Evolutionary conservation across 2,329 filamentous ascomycete species (phyloP), one percentile per base, ranked within the genome.

Genomic region (Penicillium griseofulvum): DNA sequence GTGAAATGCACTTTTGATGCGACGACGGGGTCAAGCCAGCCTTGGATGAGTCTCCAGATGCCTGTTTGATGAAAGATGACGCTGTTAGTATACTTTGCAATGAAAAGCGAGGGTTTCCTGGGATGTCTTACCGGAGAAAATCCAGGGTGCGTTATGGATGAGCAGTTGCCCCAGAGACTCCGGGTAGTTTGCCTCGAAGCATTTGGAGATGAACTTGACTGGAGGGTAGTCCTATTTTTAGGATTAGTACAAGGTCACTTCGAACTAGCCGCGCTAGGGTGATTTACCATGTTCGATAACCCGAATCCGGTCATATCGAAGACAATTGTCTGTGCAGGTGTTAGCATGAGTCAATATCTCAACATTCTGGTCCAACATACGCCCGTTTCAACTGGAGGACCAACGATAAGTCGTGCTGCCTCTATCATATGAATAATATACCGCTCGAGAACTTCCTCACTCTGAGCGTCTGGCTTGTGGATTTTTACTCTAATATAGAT

Each of bases 201-300:
- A 96, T 75, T 95, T 94, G 74, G 97, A 96, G 86, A 97, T 96
- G 76, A 97, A 97, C 68, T 96, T 97, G 55, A 97, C 89, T 1
- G 93, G 92, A 0, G 88, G 84, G 73, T 97, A 97, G 72, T 97
- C 93, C 85, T 87, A 49, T 22, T 12, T 1, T 12, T 3, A 9
- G 24, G 33, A 7, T 57, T n/a, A 55, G 38, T 31, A 10, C 2
- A 12, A 6, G 19, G 5, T 10, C 37, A 28, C 16, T 4, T 34
- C 8, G 5, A 22, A 11, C 3, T 39, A 14, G 12, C 4, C 11
- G 8, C 5, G 5, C 9, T 5, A 12, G 1, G 5, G 3, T 9
- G 11, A 64, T 76, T 68, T 74, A 86, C 84, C 93, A 97, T 96
- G 73, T 97, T 97, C 7, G 91, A 88, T 77, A 96, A 82, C 10